These are phyloP conservation scores for Ilyonectria sp. DNA, from an alignment of 2,329 filamentous ascomycete species.

Conservation along the genomic window DNA sequence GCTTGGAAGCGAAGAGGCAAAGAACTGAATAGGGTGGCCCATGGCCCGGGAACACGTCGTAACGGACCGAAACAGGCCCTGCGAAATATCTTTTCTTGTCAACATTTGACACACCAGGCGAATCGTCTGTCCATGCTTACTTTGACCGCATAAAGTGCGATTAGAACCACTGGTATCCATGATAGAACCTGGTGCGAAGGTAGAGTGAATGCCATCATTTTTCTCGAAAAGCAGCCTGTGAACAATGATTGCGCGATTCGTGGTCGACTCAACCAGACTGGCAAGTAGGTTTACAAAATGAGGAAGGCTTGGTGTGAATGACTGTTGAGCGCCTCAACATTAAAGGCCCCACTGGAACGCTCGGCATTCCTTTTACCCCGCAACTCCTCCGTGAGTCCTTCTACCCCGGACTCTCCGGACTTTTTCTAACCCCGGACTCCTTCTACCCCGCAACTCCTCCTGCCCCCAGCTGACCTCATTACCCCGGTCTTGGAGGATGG, in stretches of 20 bases:
- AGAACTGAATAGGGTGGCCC: constrained; percentile 18
- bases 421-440: not conserved
- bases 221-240: not conserved
- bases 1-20: not conserved
- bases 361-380: not conserved
- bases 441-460: not conserved
- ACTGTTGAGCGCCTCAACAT: not conserved
- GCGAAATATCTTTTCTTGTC: not conserved
- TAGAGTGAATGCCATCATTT: not conserved
- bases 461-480: not conserved
- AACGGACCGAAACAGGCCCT: not conserved
- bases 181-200: not conserved
- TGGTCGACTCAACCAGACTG: not conserved
- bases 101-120: not conserved
- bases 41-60: constrained; percentile 26
- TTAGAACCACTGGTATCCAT: not conserved
- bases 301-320: not conserved
- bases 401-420: not conserved
- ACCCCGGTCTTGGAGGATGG: not conserved
- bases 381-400: not conserved
- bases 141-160: not conserved
- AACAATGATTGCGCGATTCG: not conserved
- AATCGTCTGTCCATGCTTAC: not conserved
- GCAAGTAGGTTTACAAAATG: not conserved
- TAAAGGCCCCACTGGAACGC: not conserved